These are phyloP conservation scores for Cornus suecica DNA, from an alignment of 148 eudicot genomes.

Conservation along the genomic window DNA sequence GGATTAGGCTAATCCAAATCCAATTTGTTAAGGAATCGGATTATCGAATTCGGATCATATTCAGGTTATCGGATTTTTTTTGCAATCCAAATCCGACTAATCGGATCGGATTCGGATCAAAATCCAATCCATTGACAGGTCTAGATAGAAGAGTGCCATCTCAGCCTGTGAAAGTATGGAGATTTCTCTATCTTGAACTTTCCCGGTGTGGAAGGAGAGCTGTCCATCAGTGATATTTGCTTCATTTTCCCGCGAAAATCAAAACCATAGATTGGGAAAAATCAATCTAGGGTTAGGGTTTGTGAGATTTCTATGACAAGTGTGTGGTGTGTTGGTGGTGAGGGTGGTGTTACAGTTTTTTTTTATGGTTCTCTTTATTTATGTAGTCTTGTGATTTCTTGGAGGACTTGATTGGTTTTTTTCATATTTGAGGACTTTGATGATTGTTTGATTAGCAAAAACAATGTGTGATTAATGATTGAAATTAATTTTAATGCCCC, in stretches of 20 bases:
- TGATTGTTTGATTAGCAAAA: slow-evolving; percentile 14
- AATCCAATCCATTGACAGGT: too few relatives aligned
- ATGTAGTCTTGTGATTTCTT: slow-evolving; percentile 44
- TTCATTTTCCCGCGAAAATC: background rate
- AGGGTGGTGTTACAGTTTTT: slow-evolving; percentile 5
- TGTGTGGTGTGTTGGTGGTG: slow-evolving; percentile 5
- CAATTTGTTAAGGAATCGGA: too few relatives aligned
- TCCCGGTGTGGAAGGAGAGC: slow-evolving; percentile 69
- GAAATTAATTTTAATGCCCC: too few relatives aligned
- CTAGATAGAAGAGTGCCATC: slow-evolving; percentile 60
- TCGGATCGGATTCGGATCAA: too few relatives aligned
- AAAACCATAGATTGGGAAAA: too few relatives aligned
- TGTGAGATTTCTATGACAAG: background rate
- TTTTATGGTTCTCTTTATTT: slow-evolving; percentile 3
- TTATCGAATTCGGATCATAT: too few relatives aligned
- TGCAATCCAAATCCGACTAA: too few relatives aligned
- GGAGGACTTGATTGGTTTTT: slow-evolving; percentile 10
- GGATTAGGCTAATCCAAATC: too few relatives aligned
- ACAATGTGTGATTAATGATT: slow-evolving; percentile 14
- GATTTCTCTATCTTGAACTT: slow-evolving; percentile 84
- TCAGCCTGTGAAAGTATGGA: slow-evolving; percentile 41
- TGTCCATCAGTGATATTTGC: slow-evolving; percentile 53
- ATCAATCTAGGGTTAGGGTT: background rate
- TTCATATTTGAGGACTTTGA: slow-evolving; percentile 9
- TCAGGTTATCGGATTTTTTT: too few relatives aligned